Conservation (phyloP, 2,329 filamentous ascomycete genomes). For the Arthrobotrys conoides region DNA sequence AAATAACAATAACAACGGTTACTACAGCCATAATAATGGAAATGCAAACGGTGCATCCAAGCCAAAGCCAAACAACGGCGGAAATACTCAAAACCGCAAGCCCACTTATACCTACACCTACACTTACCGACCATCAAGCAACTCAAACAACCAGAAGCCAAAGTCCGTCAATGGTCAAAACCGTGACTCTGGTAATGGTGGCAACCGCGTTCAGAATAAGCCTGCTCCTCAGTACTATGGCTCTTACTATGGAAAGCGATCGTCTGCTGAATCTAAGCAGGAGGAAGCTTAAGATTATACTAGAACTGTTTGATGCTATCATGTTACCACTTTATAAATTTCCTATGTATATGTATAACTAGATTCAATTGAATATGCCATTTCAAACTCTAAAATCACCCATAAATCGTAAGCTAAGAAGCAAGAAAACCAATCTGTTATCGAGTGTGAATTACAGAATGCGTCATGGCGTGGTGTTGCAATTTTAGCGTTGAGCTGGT, state of each 20-base stretch:
- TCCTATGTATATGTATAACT: constrained; percentile 12
- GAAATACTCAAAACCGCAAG: constrained; percentile 17
- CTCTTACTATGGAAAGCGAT: constrained; percentile 4
- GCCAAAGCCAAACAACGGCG: constrained; percentile 1
- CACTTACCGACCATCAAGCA: constrained; percentile 17
- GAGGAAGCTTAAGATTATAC: background rate
- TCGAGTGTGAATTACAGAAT: no score
- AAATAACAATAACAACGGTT: background rate
- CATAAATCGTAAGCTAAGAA: background rate
- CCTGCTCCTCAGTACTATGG: background rate
- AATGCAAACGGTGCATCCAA: background rate
- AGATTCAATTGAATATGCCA: background rate
- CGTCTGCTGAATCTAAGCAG: background rate
- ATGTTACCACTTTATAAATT: background rate
- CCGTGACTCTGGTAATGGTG: background rate
- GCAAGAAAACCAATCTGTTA: background rate
- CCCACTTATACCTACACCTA: constrained; percentile 13
- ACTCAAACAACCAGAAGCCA: constrained; percentile 5
- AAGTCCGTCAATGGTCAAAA: background rate
- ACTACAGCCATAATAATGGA: constrained; percentile 28
- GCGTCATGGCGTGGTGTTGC: no score
- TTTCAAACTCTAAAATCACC: background rate
- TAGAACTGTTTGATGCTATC: background rate
- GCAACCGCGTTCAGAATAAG: background rate
- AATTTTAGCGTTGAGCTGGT: no score